Evolutionary conservation across 1,284 basidiomycete genomes (phyloP).

Genomic region (Megacollybia platyphylla): DNA sequence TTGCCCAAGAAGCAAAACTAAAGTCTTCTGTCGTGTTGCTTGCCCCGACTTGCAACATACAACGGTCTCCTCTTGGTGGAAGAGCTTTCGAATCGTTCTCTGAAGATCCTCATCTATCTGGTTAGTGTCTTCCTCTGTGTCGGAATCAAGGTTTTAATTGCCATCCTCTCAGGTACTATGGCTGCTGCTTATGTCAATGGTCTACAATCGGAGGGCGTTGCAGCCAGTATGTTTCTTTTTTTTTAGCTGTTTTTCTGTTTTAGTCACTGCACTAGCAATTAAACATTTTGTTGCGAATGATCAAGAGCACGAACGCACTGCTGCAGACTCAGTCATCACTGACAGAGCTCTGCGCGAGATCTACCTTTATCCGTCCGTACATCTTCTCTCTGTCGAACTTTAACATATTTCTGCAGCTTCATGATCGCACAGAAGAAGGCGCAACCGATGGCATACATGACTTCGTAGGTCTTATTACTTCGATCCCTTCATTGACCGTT

Average conservation of each 20-base stretch:
- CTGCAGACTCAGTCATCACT: slow-evolving; percentile 38
- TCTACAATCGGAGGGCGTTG: slow-evolving; percentile 49
- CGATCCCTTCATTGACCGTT: not conserved
- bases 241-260: not conserved
- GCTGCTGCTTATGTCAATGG: slow-evolving; percentile 56
- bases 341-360: slow-evolving; percentile 69
- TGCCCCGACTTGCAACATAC: slow-evolving; percentile 73
- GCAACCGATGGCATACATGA: slow-evolving; percentile 63
- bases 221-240: slow-evolving; percentile 22
- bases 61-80: slow-evolving; percentile 64
- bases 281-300: not conserved
- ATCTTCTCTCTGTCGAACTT: too few relatives aligned
- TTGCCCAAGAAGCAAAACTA: slow-evolving; percentile 62
- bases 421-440: slow-evolving; percentile 70
- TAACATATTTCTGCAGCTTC: slow-evolving; percentile 22
- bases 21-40: slow-evolving; percentile 57
- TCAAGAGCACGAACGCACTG: not conserved
- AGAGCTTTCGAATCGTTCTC: slow-evolving; percentile 73
- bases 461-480: slow-evolving; percentile 32
- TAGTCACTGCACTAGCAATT: not conserved
- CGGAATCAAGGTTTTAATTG: slow-evolving; percentile 62
- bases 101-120: slow-evolving; percentile 68
- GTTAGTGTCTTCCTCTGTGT: slow-evolving; percentile 63
- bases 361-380: slow-evolving; percentile 49
- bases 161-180: slow-evolving; percentile 49